These are phyloP conservation scores for Xylariaceae sp. DNA, from an alignment of 2,329 filamentous ascomycete species.

Conservation along the genomic window DNA sequence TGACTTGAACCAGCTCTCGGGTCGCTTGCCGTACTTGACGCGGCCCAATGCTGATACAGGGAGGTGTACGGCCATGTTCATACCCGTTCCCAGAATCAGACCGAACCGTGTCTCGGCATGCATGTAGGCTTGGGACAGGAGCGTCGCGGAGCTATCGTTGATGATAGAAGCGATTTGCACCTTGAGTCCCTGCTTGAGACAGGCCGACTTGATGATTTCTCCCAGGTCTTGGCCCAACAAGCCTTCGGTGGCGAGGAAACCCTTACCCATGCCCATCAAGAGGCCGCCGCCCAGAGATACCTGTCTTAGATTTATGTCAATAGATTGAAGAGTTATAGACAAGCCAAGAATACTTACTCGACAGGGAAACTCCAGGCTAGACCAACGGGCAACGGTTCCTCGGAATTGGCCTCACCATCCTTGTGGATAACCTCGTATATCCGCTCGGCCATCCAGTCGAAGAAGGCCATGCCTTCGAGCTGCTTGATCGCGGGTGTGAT, in stretches of 20 bases:
- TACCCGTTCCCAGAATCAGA: constrained; percentile 62
- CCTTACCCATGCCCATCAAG: constrained; percentile 61
- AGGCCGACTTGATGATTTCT: constrained; percentile 52
- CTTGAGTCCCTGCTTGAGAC: constrained; percentile 44
- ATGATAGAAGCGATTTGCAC: constrained; percentile 56
- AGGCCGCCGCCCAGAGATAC: constrained; percentile 56
- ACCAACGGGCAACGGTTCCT: constrained; percentile 51
- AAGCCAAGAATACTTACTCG: constrained; percentile 46
- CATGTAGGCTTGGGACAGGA: constrained; percentile 59
- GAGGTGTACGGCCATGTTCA: constrained; percentile 61
- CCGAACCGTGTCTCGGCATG: constrained; percentile 56
- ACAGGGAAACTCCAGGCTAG: constrained; percentile 67
- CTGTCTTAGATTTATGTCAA: constrained; percentile 46
- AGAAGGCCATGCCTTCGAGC: constrained; percentile 55
- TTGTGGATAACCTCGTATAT: constrained; percentile 52
- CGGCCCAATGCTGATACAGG: constrained; percentile 52
- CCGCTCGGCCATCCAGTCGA: constrained; percentile 61
- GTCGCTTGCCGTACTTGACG: constrained; percentile 52
- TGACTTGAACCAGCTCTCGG: constrained; percentile 50
- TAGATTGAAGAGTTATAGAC: background rate
- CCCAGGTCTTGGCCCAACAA: constrained; percentile 56
- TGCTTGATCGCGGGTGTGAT: constrained; percentile 53
- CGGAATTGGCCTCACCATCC: constrained; percentile 35
- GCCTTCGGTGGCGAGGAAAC: constrained; percentile 54
- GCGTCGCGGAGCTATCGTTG: constrained; percentile 63